Percentiles rank a stretch among this genome's conserved stretches.
Evolutionary conservation across 2,329 filamentous ascomycete species (phyloP).

Genomic region (Penicillium palitans): DNA sequence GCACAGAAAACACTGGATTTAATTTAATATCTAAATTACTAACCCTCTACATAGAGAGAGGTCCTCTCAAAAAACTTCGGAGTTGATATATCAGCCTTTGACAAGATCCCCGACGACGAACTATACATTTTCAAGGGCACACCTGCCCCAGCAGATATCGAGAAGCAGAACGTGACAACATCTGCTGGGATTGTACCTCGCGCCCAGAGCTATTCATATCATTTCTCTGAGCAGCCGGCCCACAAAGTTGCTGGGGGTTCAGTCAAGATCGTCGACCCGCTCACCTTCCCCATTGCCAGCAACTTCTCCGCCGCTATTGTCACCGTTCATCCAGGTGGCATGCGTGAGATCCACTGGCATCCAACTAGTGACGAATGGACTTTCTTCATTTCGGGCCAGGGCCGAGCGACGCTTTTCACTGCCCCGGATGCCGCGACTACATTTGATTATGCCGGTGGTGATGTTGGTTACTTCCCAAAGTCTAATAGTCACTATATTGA

Average conservation of each 20-base stretch:
- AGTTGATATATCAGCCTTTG: conserved; percentile 54
- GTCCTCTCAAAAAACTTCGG: conserved; percentile 59
- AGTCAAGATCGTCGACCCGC: conserved; percentile 74
- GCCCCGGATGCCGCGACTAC: conserved; percentile 68
- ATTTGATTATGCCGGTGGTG: conserved; percentile 73
- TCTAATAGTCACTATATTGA: conserved; percentile 83
- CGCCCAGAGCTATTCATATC: conserved; percentile 66
- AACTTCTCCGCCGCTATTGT: conserved; percentile 72
- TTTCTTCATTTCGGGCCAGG: conserved; percentile 72
- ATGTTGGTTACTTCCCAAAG: conserved; percentile 73
- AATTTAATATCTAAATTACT: neutral
- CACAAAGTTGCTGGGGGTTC: conserved; percentile 66
- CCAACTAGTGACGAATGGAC: conserved; percentile 78
- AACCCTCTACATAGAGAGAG: conserved; percentile 33
- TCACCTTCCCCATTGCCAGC: conserved; percentile 71
- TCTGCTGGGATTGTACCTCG: conserved; percentile 67
- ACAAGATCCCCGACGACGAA: conserved; percentile 63
- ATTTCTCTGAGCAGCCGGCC: conserved; percentile 69
- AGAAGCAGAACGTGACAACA: conserved; percentile 61
- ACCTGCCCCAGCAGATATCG: conserved; percentile 61
- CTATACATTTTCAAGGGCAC: conserved; percentile 78
- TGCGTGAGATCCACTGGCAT: conserved; percentile 83
- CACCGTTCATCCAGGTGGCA: conserved; percentile 67
- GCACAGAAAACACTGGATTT: no score
- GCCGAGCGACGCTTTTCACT: conserved; percentile 72